Conservation (phyloP, 257 asterid species). For the Schizonepeta tenuifolia region DNA sequence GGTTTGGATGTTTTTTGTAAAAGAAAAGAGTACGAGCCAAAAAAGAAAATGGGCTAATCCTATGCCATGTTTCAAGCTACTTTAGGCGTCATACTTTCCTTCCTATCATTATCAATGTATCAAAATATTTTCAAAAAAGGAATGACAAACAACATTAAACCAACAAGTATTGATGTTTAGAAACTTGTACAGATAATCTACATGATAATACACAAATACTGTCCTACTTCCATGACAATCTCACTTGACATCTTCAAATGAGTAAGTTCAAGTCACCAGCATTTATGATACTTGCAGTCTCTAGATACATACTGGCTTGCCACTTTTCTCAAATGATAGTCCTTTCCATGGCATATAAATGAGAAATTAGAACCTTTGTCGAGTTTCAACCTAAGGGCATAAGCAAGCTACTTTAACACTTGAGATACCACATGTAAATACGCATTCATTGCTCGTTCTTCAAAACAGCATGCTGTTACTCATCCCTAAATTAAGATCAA, state of each 20-base stretch:
- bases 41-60: no score
- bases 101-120: no score
- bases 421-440: neutral
- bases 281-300: neutral
- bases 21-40: neutral
- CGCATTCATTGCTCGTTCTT: neutral
- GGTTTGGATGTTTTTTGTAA: neutral
- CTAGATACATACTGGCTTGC: neutral
- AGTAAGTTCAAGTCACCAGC: neutral
- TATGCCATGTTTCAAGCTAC: no score
- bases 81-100: no score
- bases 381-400: neutral
- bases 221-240: no score
- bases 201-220: no score
- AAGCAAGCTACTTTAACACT: slow-evolving; percentile 8
- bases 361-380: slow-evolving; percentile 9
- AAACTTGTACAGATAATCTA: no score
- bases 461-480: neutral
- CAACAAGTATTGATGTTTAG: no score
- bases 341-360: slow-evolving; percentile 3
- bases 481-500: neutral
- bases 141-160: no score
- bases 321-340: neutral
- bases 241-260: no score
- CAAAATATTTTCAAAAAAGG: no score